Conservation (phyloP, 2,329 filamentous ascomycete species). For the Chaetoscypha palmicola region DNA sequence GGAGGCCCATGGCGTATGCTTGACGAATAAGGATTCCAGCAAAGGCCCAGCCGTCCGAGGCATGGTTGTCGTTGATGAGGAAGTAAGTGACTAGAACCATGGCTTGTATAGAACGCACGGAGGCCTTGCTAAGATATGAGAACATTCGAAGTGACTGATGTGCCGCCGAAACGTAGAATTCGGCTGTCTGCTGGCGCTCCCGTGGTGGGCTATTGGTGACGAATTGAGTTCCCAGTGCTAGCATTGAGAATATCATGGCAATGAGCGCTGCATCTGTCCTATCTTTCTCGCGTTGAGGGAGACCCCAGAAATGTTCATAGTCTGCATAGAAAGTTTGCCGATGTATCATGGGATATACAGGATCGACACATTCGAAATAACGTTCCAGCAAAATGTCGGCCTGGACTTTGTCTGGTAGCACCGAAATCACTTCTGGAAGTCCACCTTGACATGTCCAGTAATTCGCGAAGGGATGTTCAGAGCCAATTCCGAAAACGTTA, state of each 20-base stretch:
- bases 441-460: conserved; percentile 79
- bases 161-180: conserved; percentile 74
- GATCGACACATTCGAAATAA: conserved; percentile 67
- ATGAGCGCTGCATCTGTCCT: conserved; percentile 61
- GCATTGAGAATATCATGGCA: conserved; percentile 68
- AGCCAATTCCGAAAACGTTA: conserved; percentile 74
- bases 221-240: conserved; percentile 74
- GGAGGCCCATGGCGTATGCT: conserved; percentile 73
- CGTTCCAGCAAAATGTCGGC: conserved; percentile 60
- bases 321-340: conserved; percentile 69
- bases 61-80: conserved; percentile 79
- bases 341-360: conserved; percentile 75
- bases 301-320: conserved; percentile 70
- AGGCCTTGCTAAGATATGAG: conserved; percentile 70
- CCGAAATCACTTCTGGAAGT: conserved; percentile 65
- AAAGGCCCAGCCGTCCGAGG: conserved; percentile 77
- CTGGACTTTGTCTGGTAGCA: conserved; percentile 68
- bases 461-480: conserved; percentile 73
- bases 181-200: conserved; percentile 67
- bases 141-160: conserved; percentile 71
- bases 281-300: conserved; percentile 50
- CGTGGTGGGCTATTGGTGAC: conserved; percentile 49
- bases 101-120: conserved; percentile 65
- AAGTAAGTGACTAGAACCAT: conserved; percentile 83
- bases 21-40: conserved; percentile 70